A percentile compares a stretch with the other conserved stretches of the same genome.
These are phyloP conservation scores for Neurospora sp. DNA, from an alignment of 2,329 filamentous ascomycete genomes.

Conservation along the genomic window DNA sequence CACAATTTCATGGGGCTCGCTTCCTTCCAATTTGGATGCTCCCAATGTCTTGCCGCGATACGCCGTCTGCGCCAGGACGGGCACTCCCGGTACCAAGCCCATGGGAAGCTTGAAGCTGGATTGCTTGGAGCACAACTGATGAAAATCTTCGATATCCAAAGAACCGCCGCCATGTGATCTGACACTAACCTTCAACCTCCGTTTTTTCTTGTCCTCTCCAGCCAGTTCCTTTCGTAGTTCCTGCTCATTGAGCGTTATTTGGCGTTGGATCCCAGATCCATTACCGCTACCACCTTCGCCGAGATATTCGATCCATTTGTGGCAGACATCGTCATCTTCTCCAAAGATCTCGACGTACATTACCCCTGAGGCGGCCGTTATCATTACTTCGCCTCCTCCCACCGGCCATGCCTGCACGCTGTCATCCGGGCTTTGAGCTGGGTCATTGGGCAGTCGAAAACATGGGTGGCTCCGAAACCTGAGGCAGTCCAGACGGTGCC, in stretches of 20 bases:
- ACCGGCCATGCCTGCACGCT: constrained; percentile 82
- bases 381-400: constrained; percentile 64
- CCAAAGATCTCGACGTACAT: constrained; percentile 76
- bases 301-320: constrained; percentile 70
- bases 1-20: constrained; percentile 60
- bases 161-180: constrained; percentile 68
- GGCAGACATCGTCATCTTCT: constrained; percentile 74
- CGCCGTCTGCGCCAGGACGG: constrained; percentile 51
- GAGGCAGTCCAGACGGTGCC: constrained; percentile 83
- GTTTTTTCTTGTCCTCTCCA: constrained; percentile 57
- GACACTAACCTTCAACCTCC: constrained; percentile 60
- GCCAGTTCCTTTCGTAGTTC: constrained; percentile 64
- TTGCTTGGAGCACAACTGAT: constrained; percentile 58
- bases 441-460: constrained; percentile 75
- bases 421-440: constrained; percentile 52
- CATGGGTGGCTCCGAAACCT: constrained; percentile 86
- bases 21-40: constrained; percentile 59
- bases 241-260: constrained; percentile 64
- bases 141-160: constrained; percentile 69
- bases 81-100: constrained; percentile 20
- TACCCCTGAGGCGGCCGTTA: constrained; percentile 73
- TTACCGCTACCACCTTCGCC: constrained; percentile 42
- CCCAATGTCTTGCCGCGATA: constrained; percentile 71
- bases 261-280: constrained; percentile 44
- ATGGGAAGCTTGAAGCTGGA: constrained; percentile 66